These are phyloP conservation scores for Lipomyces yarrowii DNA, from an alignment of 1,139 yeast genomes.

Conservation along the genomic window DNA sequence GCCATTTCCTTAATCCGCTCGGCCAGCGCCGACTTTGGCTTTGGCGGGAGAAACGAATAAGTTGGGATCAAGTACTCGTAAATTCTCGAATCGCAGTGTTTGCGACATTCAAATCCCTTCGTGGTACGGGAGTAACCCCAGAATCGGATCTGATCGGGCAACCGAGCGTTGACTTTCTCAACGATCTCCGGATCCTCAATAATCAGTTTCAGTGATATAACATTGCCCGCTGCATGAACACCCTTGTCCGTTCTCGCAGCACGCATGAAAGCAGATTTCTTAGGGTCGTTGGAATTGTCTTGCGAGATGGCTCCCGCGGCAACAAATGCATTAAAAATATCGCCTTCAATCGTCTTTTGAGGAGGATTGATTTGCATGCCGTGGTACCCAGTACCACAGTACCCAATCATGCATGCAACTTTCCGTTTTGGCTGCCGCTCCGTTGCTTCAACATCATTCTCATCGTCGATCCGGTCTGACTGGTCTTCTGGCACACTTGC, in stretches of 20 bases:
- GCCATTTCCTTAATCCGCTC: slow-evolving; percentile 54
- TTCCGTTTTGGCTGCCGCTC: slow-evolving; percentile 74
- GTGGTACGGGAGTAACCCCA: slow-evolving; percentile 94
- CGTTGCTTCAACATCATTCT: slow-evolving; percentile 42
- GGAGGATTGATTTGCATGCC: slow-evolving; percentile 98
- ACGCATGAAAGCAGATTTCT: slow-evolving; percentile 88
- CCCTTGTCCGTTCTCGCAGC: slow-evolving; percentile 99
- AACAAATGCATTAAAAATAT: slow-evolving; percentile 79
- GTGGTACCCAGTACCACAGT: slow-evolving; percentile 97
- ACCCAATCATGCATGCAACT: slow-evolving; percentile 91
- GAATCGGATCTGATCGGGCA: slow-evolving; percentile 85
- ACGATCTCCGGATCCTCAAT: slow-evolving; percentile 83
- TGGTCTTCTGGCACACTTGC: slow-evolving; percentile 1
- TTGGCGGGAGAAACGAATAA: slow-evolving; percentile 87
- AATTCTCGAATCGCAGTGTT: slow-evolving; percentile 90
- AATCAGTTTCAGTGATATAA: slow-evolving; percentile 82
- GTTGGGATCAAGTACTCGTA: slow-evolving; percentile 94
- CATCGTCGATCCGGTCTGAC: slow-evolving; percentile 5
- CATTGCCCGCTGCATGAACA: slow-evolving; percentile 98
- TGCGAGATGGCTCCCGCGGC: slow-evolving; percentile 88
- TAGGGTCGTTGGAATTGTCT: slow-evolving; percentile 87
- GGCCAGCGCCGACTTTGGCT: slow-evolving; percentile 67
- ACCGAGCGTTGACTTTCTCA: slow-evolving; percentile 65
- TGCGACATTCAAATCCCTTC: slow-evolving; percentile 90
- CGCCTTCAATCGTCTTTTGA: slow-evolving; percentile 89